phyloP scores from a whole-genome alignment of 2,329 filamentous ascomycete genomes.

The Pyricularia sp. region DNA sequence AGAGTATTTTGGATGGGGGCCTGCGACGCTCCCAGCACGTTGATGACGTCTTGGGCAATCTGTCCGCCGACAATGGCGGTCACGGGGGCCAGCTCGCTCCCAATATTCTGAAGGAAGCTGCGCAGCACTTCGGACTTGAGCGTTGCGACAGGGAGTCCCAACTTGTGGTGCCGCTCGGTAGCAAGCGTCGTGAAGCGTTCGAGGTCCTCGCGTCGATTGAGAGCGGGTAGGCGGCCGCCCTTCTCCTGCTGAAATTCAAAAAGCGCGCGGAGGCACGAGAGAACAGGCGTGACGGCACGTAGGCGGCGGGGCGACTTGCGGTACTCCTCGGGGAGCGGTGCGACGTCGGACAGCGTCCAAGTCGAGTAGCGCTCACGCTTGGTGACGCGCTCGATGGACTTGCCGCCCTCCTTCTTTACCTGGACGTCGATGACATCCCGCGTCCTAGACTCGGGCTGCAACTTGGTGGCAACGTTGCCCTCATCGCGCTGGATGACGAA shows the following conservation, averaged over 20 bases:
- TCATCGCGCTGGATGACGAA: conserved; percentile 81
- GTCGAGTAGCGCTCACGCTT: conserved; percentile 89
- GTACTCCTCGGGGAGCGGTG: conserved; percentile 62
- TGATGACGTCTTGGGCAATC: conserved; percentile 94
- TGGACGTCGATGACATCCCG: conserved; percentile 64
- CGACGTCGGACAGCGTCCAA: conserved; percentile 70
- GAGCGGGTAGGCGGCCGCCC: conserved; percentile 35
- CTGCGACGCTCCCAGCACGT: conserved; percentile 81
- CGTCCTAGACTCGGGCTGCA: conserved; percentile 64
- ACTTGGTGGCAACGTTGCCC: conserved; percentile 58
- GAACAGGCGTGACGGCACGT: conserved; percentile 68
- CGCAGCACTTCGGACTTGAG: conserved; percentile 65
- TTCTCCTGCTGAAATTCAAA: conserved; percentile 72
- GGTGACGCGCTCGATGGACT: conserved; percentile 74
- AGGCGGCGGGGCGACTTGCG: conserved; percentile 58
- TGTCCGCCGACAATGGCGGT: conserved; percentile 83
- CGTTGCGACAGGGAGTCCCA: conserved; percentile 59
- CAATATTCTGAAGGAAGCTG: conserved; percentile 79
- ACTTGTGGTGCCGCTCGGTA: conserved; percentile 66
- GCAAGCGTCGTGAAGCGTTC: conserved; percentile 69
- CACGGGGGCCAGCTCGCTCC: conserved; percentile 75
- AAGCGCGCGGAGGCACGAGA: conserved; percentile 79
- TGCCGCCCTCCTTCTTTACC: conserved; percentile 60
- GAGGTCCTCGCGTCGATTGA: conserved; percentile 54
- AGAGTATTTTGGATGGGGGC: conserved; percentile 95